A percentile compares a stretch with the other conserved stretches of the same genome.
Conservation (phyloP, 306 rosid species). For the Datisca glomerata region DNA sequence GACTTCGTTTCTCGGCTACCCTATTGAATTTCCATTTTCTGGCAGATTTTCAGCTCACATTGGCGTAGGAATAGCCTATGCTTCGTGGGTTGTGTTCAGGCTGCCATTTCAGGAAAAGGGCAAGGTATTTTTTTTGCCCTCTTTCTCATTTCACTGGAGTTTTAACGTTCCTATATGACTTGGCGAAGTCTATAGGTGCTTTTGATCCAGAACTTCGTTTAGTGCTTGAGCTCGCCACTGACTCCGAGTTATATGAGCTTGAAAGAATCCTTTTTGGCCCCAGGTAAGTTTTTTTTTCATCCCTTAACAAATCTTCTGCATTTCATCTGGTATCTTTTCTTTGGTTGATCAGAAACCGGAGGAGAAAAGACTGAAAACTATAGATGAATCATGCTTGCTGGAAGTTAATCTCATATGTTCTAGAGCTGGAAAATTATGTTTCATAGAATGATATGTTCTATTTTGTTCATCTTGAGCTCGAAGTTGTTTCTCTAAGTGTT, state of each 20-base stretch:
- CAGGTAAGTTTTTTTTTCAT: conserved; percentile 24
- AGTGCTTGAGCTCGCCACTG: conserved; percentile 80
- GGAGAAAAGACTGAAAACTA: too few relatives aligned
- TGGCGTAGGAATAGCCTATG: conserved; percentile 18
- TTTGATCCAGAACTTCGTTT: conserved; percentile 65
- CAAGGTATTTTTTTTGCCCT: conserved; percentile 19
- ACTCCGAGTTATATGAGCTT: conserved; percentile 66
- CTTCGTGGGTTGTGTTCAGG: conserved; percentile 27
- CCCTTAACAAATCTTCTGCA: too few relatives aligned
- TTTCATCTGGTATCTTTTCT: too few relatives aligned
- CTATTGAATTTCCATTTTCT: background rate
- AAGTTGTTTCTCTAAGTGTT: too few relatives aligned
- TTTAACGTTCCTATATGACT: conserved; percentile 6
- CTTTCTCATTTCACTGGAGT: background rate
- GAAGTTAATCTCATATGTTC: background rate
- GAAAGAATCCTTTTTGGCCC: conserved; percentile 78
- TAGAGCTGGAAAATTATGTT: background rate
- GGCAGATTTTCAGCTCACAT: conserved; percentile 17
- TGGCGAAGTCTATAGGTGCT: conserved; percentile 17
- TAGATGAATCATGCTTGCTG: too few relatives aligned
- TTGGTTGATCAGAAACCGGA: too few relatives aligned
- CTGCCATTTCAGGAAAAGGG: conserved; percentile 28
- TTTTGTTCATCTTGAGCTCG: too few relatives aligned
- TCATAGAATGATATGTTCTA: background rate
- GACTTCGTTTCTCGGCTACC: background rate